These are phyloP conservation scores for Tilletia indica DNA, from an alignment of 1,284 basidiomycete genomes.

Conservation along the genomic window DNA sequence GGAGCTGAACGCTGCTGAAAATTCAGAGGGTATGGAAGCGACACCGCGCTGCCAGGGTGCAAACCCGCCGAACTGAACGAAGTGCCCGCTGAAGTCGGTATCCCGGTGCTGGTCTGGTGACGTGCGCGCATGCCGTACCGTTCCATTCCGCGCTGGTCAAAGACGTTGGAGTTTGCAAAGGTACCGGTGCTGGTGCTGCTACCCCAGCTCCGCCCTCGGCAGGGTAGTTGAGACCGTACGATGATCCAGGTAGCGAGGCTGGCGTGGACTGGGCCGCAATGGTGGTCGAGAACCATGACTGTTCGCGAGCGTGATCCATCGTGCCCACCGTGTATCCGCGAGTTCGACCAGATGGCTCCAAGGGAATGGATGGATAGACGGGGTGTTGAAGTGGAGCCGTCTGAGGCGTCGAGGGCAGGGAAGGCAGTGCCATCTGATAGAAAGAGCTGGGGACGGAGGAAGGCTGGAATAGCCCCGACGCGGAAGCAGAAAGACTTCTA, in stretches of 20 bases:
- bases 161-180: neutral
- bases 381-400: neutral
- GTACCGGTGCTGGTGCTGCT: neutral
- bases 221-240: neutral
- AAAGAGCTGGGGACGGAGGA: neutral
- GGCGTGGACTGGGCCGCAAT: neutral
- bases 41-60: too few species aligned
- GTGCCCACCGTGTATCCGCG: conserved; percentile 5
- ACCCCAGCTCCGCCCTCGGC: neutral
- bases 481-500: neutral
- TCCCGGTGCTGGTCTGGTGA: neutral
- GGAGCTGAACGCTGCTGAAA: neutral
- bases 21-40: neutral
- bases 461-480: neutral
- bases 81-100: neutral
- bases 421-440: neutral
- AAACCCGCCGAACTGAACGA: neutral
- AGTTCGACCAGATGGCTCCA: neutral
- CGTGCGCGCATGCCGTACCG: conserved; percentile 7
- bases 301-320: neutral
- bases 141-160: neutral
- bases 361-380: neutral
- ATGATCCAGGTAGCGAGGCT: neutral
- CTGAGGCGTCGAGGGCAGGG: neutral
- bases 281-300: neutral